Evolutionary conservation across 1,139 yeast species (phyloP).

Genomic region (Suhomyces choctaworum): DNA sequence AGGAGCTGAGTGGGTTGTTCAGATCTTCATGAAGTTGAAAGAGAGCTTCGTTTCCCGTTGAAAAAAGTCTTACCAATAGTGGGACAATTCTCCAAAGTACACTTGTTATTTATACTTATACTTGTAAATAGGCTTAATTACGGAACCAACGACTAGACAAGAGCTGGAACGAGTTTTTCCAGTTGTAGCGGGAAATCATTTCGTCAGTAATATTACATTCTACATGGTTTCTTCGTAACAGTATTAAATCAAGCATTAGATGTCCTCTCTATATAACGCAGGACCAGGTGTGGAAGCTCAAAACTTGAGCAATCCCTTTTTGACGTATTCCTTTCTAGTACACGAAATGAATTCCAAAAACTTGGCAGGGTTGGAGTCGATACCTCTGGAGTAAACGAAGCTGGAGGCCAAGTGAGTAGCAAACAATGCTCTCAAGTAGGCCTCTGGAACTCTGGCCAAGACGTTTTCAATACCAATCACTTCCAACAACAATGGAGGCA

Average conservation of each 20-base stretch:
- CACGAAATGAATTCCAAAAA: slow-evolving; percentile 71
- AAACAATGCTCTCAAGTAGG: slow-evolving; percentile 85
- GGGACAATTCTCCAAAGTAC: no score
- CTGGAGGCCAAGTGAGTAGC: slow-evolving; percentile 89
- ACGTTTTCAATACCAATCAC: slow-evolving; percentile 77
- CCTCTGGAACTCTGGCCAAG: slow-evolving; percentile 77
- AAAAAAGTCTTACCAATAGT: no score
- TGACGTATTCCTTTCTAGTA: slow-evolving; percentile 41
- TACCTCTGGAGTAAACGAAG: slow-evolving; percentile 85
- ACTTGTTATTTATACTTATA: no score
- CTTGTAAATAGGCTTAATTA: no score
- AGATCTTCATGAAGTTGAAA: no score
- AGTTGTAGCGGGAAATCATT: no score
- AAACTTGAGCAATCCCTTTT: slow-evolving; percentile 29
- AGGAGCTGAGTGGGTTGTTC: no score
- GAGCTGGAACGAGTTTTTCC: no score
- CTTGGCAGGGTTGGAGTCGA: slow-evolving; percentile 78
- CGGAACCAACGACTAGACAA: no score
- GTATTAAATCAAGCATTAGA: slow-evolving; percentile 9
- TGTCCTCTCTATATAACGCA: slow-evolving; percentile 1
- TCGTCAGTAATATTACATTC: no score
- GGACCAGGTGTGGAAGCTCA: slow-evolving; percentile 5
- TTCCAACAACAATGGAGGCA: slow-evolving; percentile 72
- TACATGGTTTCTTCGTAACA: no score
- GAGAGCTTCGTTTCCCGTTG: no score